Conservation (phyloP, 352 stramenopile species). For the Phytopythium cucurbitacearum region DNA sequence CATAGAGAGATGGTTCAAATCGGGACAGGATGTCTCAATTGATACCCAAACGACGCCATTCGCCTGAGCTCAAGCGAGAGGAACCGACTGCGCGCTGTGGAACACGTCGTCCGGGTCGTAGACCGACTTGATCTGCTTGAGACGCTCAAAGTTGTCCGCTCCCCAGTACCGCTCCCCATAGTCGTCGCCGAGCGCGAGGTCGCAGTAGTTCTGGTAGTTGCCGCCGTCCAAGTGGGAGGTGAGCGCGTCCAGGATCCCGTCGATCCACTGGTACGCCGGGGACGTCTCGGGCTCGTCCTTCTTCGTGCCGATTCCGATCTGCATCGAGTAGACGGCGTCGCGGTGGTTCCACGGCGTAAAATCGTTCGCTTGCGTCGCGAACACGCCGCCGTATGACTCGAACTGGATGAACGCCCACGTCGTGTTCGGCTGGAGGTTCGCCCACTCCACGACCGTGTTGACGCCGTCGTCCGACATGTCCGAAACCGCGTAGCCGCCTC, state of each 20-base stretch:
- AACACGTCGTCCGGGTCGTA: slow-evolving; percentile 54
- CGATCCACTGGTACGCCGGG: slow-evolving; percentile 36
- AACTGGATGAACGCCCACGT: slow-evolving; percentile 50
- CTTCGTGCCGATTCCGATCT: slow-evolving; percentile 32
- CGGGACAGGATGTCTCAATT: no score
- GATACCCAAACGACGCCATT: no score
- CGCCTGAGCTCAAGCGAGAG: slow-evolving; percentile 7
- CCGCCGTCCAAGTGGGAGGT: slow-evolving; percentile 36
- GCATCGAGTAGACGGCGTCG: slow-evolving; percentile 42
- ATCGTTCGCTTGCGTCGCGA: slow-evolving; percentile 32
- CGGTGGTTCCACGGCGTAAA: slow-evolving; percentile 44
- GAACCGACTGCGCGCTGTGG: slow-evolving; percentile 51
- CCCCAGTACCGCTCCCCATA: slow-evolving; percentile 47
- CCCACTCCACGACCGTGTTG: slow-evolving; percentile 28
- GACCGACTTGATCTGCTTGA: slow-evolving; percentile 39
- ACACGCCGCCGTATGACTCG: slow-evolving; percentile 45
- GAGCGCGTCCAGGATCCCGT: slow-evolving; percentile 25
- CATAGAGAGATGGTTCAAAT: no score
- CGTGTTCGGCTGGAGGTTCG: slow-evolving; percentile 28
- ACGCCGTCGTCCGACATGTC: slow-evolving; percentile 32
- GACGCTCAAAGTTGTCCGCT: slow-evolving; percentile 36
- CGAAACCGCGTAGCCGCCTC: slow-evolving; percentile 41
- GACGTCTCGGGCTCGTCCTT: slow-evolving; percentile 35
- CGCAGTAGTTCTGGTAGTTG: slow-evolving; percentile 63
- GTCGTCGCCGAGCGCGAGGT: slow-evolving; percentile 38